Evolutionary conservation across 106 monocot genomes (phyloP).

Genomic region (Dioscorea zingiberensis): DNA sequence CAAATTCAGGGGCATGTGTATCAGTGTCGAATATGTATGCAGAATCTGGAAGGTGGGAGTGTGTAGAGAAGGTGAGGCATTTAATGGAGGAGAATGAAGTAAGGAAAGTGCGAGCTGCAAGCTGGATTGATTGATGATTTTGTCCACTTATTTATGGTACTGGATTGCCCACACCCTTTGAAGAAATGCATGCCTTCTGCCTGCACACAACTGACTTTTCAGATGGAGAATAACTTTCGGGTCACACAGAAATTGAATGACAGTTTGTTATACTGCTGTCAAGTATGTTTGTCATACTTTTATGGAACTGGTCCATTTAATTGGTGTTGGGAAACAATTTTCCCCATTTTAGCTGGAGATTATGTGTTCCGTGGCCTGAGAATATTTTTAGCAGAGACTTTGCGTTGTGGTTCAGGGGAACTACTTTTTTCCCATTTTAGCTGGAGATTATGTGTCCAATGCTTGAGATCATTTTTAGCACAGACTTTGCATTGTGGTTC

Average conservation of each 20-base stretch:
- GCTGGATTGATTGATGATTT: slow-evolving; percentile 44
- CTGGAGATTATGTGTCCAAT: too few relatives aligned
- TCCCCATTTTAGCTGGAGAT: too few relatives aligned
- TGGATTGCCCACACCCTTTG: slow-evolving; percentile 16
- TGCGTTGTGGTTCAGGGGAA: too few relatives aligned
- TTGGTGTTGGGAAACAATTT: too few relatives aligned
- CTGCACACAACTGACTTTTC: slow-evolving; percentile 14
- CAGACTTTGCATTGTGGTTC: too few relatives aligned
- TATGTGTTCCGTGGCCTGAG: too few relatives aligned
- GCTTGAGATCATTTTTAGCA: too few relatives aligned
- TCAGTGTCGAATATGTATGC: slow-evolving; percentile 46
- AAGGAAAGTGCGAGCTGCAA: slow-evolving; percentile 45
- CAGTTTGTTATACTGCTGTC: too few relatives aligned
- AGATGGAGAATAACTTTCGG: slow-evolving; percentile 24
- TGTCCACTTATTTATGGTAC: slow-evolving; percentile 26
- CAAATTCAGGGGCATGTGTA: slow-evolving; percentile 34
- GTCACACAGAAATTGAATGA: neutral
- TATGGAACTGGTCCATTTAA: too few relatives aligned
- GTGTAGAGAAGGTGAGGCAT: slow-evolving; percentile 35
- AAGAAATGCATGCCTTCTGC: slow-evolving; percentile 12
- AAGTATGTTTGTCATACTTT: too few relatives aligned
- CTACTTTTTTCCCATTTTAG: too few relatives aligned
- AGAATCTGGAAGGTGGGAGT: slow-evolving; percentile 34
- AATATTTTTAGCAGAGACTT: too few relatives aligned
- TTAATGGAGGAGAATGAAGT: slow-evolving; percentile 36